Base-by-base conservation (phyloP, 345 rosid species). In the Trapa bicornis region DNA sequence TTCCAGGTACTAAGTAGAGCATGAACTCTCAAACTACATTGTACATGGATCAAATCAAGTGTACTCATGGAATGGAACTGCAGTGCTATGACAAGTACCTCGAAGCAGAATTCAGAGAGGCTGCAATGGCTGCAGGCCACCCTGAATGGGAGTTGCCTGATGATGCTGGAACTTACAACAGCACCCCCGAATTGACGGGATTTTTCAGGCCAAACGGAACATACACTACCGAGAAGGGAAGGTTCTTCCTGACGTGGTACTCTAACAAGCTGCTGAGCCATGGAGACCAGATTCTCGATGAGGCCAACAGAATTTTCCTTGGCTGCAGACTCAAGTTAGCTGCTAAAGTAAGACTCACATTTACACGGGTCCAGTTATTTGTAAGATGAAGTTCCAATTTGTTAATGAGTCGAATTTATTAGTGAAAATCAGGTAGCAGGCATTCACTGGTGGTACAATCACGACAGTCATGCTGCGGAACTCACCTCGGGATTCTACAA, bases 401-500 rank as follows among this genome's bases (percentile, higher is more conserved):
- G 65, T 2, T 41, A 22, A 32, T 17, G 63, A 54, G 29, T 62
- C 61, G 61, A 11, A 22, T 67, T 68, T 52, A 33, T 47, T 36
- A 47, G 69, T 12, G 13, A 54, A 66, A 75, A 65, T 60, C 74
- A 89, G 96, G 89, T 88, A 33, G 81, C 97, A n/a, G 93, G 96
- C 54, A 86, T 88, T 47, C 96, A 89, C 54, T 92, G 98, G 96
- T 86, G 96, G 97, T 93, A 88, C 69, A 81, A 83, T 65, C 50
- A 80, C 57, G 75, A 77, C 8, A 86, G 80, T 71, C 96, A 92
- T 70, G 97, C 96, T 9, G 89, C 97, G 32, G 97, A 93, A 74
- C 94, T 89, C 63, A 85, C 96, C 39, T 82, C 96, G 36, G 98
- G 98, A 65, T 84, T 83, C 69, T 89, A 88, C 75, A 89, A 83